phyloP scores from a whole-genome alignment of 805 yeast genomes.

The Candida tallmaniae region DNA sequence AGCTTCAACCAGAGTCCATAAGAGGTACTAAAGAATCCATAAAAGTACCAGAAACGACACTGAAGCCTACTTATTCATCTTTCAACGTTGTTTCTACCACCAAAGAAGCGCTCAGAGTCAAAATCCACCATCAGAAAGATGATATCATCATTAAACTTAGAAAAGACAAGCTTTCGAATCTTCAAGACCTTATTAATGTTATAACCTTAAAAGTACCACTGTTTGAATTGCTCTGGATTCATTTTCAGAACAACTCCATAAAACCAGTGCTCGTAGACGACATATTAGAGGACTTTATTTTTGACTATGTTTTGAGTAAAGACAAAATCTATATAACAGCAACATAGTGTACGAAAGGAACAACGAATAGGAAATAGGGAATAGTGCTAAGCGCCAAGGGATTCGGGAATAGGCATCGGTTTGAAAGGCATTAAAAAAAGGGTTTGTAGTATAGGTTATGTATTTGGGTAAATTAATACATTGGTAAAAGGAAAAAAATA shows the following conservation, averaged over 20 bases:
- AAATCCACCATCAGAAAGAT: constrained; percentile 4
- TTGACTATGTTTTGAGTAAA: constrained; percentile 12
- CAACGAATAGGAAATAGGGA: too few species aligned
- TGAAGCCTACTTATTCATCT: background rate
- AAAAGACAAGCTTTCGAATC: constrained; percentile 9
- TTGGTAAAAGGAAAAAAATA: too few species aligned
- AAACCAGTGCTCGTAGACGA: constrained; percentile 9
- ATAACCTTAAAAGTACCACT: constrained; percentile 5
- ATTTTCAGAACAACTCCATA: constrained; percentile 7
- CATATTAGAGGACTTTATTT: constrained; percentile 7
- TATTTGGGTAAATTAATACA: too few species aligned
- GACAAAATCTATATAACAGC: constrained; percentile 9
- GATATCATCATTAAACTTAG: constrained; percentile 6
- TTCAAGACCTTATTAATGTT: constrained; percentile 8
- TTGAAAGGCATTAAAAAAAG: too few species aligned
- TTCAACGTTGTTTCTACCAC: constrained; percentile 4
- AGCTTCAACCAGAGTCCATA: too few species aligned
- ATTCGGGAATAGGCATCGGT: too few species aligned
- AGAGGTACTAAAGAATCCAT: too few species aligned
- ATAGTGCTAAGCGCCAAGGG: too few species aligned
- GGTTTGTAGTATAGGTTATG: too few species aligned
- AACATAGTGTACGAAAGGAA: too few species aligned
- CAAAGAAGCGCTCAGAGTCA: constrained; percentile 4
- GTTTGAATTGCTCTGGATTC: constrained; percentile 3
- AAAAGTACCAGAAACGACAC: too few species aligned